Percentiles rank a stretch among this genome's conserved stretches.
phyloP scores from a whole-genome alignment of 495 filamentous ascomycete genomes.

The Penicillium bialowiezense region DNA sequence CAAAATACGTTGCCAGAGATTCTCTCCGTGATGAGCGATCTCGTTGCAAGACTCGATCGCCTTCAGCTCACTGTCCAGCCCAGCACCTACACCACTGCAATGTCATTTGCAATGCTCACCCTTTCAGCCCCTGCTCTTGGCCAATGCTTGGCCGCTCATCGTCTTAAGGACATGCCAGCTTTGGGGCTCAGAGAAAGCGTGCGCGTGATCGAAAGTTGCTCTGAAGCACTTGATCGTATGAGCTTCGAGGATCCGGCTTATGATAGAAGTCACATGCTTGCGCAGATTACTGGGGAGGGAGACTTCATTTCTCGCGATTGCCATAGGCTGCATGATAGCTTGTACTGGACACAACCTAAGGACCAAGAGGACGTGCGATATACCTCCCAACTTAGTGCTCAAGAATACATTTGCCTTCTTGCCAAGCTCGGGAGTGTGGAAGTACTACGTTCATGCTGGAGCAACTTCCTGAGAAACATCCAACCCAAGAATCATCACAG shows the following conservation, averaged over 20 bases:
- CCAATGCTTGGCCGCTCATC: conserved; percentile 20
- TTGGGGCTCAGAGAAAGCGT: conserved; percentile 4
- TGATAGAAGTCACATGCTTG: conserved; percentile 21
- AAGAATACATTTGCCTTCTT: conserved; percentile 24
- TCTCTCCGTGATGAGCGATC: conserved; percentile 25
- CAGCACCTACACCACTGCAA: conserved; percentile 18
- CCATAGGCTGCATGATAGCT: conserved; percentile 20
- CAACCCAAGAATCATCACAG: background rate
- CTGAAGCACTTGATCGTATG: conserved; percentile 17
- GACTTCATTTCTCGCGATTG: background rate
- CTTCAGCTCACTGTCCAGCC: conserved; percentile 12
- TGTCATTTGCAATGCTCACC: conserved; percentile 22
- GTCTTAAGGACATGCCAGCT: background rate
- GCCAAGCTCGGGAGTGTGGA: conserved; percentile 14
- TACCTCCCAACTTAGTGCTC: background rate
- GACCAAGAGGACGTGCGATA: background rate
- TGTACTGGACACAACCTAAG: conserved; percentile 12
- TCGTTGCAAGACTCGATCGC: conserved; percentile 22
- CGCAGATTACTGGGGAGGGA: conserved; percentile 26
- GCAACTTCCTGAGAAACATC: conserved; percentile 10
- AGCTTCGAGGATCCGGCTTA: conserved; percentile 22
- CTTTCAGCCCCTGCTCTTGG: conserved; percentile 26
- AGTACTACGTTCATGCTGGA: conserved; percentile 19
- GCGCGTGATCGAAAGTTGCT: conserved; percentile 19
- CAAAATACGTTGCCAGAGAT: conserved; percentile 25